phyloP scores from a whole-genome alignment of 495 filamentous ascomycete species.

The Hypoxylon subgilvum region DNA sequence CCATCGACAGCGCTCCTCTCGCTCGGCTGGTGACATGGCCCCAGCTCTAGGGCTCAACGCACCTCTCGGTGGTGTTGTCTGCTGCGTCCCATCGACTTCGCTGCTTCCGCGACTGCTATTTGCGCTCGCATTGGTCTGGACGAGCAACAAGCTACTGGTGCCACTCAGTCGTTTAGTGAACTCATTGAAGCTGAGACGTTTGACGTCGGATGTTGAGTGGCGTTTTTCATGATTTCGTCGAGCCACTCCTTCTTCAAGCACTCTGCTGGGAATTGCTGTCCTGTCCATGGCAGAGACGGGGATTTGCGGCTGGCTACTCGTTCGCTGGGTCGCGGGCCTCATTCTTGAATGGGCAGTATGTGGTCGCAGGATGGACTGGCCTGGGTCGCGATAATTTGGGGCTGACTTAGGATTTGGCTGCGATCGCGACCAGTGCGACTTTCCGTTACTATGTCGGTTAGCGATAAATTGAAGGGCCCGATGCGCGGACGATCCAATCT shows the following conservation, averaged over 20 bases:
- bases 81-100: slow-evolving; percentile 42
- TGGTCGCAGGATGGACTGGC: slow-evolving; percentile 43
- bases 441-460: too few species aligned
- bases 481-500: slow-evolving; percentile 47
- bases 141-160: slow-evolving; percentile 59
- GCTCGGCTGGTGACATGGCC: slow-evolving; percentile 31
- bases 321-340: slow-evolving; percentile 50
- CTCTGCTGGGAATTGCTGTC: slow-evolving; percentile 22
- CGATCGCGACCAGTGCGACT: slow-evolving; percentile 51
- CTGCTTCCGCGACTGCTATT: slow-evolving; percentile 56
- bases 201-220: slow-evolving; percentile 53
- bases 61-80: slow-evolving; percentile 36
- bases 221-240: slow-evolving; percentile 48
- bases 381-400: slow-evolving; percentile 21
- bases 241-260: slow-evolving; percentile 18
- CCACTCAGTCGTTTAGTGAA: slow-evolving; percentile 60
- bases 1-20: slow-evolving; percentile 43
- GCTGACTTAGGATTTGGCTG: slow-evolving; percentile 6
- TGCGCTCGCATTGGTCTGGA: slow-evolving; percentile 57
- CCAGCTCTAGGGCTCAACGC: slow-evolving; percentile 30
- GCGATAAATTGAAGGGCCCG: slow-evolving; percentile 58
- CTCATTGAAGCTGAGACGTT: slow-evolving; percentile 60
- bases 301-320: slow-evolving; percentile 53
- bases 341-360: slow-evolving; percentile 53
- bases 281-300: slow-evolving; percentile 31